Percentiles rank a stretch among this genome's conserved stretches.
Evolutionary conservation across 768 basidiomycete species (phyloP).

Genomic region (Tylopilus sp.): DNA sequence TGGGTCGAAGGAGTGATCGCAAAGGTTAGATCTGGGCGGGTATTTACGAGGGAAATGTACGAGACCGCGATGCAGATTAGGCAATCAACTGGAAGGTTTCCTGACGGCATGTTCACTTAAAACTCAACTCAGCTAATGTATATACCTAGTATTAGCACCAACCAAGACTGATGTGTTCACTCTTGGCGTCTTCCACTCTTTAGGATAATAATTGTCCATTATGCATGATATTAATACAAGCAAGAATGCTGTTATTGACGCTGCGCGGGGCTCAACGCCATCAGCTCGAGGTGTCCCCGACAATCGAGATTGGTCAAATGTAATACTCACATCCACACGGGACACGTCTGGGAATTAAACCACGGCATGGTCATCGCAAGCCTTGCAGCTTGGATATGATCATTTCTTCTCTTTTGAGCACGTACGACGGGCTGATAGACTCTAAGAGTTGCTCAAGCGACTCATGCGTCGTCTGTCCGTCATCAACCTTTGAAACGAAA

Average conservation of each 20-base stretch:
- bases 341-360: not conserved
- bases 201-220: not conserved
- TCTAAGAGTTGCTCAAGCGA: constrained; percentile 57
- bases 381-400: constrained; percentile 48
- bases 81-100: constrained; percentile 17
- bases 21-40: constrained; percentile 43
- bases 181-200: not conserved
- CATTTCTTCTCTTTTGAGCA: constrained; percentile 41
- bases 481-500: constrained; percentile 22
- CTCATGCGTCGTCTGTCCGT: constrained; percentile 45
- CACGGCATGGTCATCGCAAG: constrained; percentile 27
- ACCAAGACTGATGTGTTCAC: not conserved
- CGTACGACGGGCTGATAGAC: constrained; percentile 53
- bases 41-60: constrained; percentile 60
- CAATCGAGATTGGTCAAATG: not conserved
- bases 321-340: constrained; percentile 7
- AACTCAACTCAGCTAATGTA: not conserved
- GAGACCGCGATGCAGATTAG: constrained; percentile 44
- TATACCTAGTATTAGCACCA: not conserved
- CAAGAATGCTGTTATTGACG: not conserved
- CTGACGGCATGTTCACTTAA: not conserved
- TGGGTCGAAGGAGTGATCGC: constrained; percentile 51
- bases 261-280: not conserved
- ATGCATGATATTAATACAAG: constrained; percentile 15
- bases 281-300: constrained; percentile 9